phyloP scores from a whole-genome alignment of 306 rosid species.

The Ormosia emarginata region DNA sequence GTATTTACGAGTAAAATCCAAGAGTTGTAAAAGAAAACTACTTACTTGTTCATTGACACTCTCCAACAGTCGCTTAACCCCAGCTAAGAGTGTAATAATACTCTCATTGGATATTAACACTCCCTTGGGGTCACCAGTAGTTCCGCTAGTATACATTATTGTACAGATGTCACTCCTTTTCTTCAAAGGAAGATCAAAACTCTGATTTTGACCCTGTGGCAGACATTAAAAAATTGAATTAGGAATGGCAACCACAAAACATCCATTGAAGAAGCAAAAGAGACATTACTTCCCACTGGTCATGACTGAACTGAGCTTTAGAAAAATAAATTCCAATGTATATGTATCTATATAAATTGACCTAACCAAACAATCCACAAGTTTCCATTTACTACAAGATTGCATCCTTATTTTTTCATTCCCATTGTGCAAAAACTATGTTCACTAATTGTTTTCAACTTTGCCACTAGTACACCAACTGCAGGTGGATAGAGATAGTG shows the following conservation, averaged over 20 bases:
- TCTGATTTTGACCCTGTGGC: slow-evolving; percentile 62
- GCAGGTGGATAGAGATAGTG: background rate
- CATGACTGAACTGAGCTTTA: slow-evolving; percentile 5
- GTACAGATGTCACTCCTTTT: slow-evolving; percentile 78
- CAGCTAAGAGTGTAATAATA: slow-evolving; percentile 77
- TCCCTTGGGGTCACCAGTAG: slow-evolving; percentile 98
- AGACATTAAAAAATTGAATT: slow-evolving; percentile 28
- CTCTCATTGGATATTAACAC: slow-evolving; percentile 82
- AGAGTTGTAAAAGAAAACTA: slow-evolving; percentile 20
- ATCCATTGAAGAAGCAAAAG: background rate
- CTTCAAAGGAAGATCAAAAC: slow-evolving; percentile 78
- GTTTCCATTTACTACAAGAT: background rate
- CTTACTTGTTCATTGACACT: slow-evolving; percentile 62
- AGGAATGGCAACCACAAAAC: slow-evolving; percentile 24
- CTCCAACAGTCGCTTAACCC: slow-evolving; percentile 62
- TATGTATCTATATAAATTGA: background rate
- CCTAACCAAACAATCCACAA: background rate
- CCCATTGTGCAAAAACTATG: background rate
- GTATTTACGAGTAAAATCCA: slow-evolving; percentile 6
- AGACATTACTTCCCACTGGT: background rate
- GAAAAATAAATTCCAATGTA: slow-evolving; percentile 5
- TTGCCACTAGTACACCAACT: background rate
- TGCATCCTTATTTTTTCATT: background rate
- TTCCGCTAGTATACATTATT: slow-evolving; percentile 97
- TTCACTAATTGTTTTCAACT: background rate